Percentiles rank a stretch among this genome's conserved stretches.
Evolutionary conservation across 768 basidiomycete species (phyloP).

Genomic region (Nidularia pulvinata): DNA sequence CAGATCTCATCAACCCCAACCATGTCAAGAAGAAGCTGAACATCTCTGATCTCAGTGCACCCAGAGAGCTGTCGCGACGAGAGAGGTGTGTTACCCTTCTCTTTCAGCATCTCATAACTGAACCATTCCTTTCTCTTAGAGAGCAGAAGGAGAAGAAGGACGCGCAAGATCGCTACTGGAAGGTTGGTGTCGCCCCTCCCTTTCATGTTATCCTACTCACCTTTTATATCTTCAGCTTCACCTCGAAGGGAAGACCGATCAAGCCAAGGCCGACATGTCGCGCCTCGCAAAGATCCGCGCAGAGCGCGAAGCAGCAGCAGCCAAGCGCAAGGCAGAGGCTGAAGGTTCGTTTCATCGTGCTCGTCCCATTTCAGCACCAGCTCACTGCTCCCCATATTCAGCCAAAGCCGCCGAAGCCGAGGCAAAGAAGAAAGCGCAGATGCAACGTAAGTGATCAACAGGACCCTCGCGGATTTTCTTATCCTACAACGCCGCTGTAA

Average conservation of each 20-base stretch:
- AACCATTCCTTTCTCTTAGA: conserved; percentile 31
- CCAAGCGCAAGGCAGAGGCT: conserved; percentile 86
- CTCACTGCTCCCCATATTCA: conserved; percentile 17
- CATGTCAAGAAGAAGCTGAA: conserved; percentile 73
- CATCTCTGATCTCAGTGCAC: conserved; percentile 70
- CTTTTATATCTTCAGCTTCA: conserved; percentile 49
- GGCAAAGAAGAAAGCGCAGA: conserved; percentile 54
- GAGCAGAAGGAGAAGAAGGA: conserved; percentile 94
- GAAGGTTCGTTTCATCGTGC: conserved; percentile 56
- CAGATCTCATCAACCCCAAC: conserved; percentile 79
- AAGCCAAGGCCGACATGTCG: conserved; percentile 88
- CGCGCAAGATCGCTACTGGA: conserved; percentile 86
- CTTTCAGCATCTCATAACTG: not conserved
- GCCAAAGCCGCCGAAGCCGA: conserved; percentile 67
- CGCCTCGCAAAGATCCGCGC: conserved; percentile 84
- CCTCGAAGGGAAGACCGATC: conserved; percentile 81
- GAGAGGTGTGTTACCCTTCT: conserved; percentile 48
- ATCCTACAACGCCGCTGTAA: not conserved
- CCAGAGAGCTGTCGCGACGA: conserved; percentile 59
- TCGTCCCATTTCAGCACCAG: not conserved
- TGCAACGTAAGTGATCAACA: conserved; percentile 11
- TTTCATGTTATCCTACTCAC: not conserved
- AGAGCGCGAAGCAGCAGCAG: conserved; percentile 87
- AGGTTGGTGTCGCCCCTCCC: conserved; percentile 40
- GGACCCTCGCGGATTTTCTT: not conserved